Evolutionary conservation across 306 rosid genomes (phyloP), one percentile per base, ranked within the genome.

Genomic region (Chamaecrista fasciculata): DNA sequence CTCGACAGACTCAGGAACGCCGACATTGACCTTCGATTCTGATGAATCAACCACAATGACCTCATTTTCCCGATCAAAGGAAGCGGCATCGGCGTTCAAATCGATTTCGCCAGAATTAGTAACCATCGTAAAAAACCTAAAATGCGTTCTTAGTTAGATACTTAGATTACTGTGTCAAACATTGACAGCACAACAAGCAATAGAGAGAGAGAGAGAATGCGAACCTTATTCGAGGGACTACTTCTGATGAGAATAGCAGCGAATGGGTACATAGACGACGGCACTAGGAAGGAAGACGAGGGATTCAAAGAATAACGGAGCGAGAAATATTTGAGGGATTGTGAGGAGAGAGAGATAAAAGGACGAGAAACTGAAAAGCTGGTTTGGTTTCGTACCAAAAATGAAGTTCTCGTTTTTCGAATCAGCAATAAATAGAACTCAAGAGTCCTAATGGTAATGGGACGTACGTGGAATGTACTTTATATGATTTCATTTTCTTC

Each of bases 41-140:
- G 84, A 46, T 3, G 48, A 39, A 15, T 36, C 53, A 46, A 76
- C 36, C 60, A 74, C 87, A 34, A 48, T 1, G 28, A 75, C 71
- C 24, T 78, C 83, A 9, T 52, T 78, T 34, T 82, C 73, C 53
- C 66, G 76, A 73, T 75, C 86, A 61, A 48, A 47, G 73, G 76
- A 69, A 71, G 62, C 72, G 25, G 76, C 76, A 25, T 82, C 96
- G 24, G 81, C 47, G 56, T 85, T 76, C 11, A 91, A 78, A 82
- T 82, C 86, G 15, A 83, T 69, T 20, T 18, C 63, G 37, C 53
- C 73, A 5, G 84, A 53, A 79, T 66, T 62, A 10, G 18, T 46
- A 62, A 84, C 74, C 91, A 80, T 79, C 16, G 43, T 26, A 18
- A 8, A 43, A 76, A 78, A 59, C 83, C 85, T 80, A 76, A 78